These are phyloP conservation scores for Leccinum subgranulosum DNA, from an alignment of 768 basidiomycete genomes.

Conservation along the genomic window DNA sequence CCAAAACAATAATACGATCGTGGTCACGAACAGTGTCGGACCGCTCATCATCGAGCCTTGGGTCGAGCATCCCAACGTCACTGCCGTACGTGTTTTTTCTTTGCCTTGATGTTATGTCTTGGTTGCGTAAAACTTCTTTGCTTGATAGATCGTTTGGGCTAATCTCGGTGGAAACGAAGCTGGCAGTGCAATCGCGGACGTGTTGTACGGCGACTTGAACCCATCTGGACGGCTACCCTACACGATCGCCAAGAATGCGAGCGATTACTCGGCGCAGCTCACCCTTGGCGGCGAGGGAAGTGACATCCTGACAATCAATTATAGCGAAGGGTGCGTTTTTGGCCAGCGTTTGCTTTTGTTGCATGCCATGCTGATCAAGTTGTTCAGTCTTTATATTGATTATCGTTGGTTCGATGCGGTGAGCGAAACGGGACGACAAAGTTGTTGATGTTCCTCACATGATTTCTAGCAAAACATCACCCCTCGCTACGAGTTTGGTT, in stretches of 20 bases:
- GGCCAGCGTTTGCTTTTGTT: too few relatives aligned
- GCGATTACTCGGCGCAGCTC: slow-evolving; percentile 50
- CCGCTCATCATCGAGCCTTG: slow-evolving; percentile 66
- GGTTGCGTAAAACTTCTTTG: not conserved
- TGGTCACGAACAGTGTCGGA: slow-evolving; percentile 77
- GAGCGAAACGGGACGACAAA: slow-evolving; percentile 27
- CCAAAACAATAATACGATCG: slow-evolving; percentile 73
- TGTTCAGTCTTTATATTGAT: slow-evolving; percentile 56
- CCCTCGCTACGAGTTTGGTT: slow-evolving; percentile 88
- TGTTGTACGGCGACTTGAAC: slow-evolving; percentile 74
- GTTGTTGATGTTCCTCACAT: not conserved
- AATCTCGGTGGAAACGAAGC: slow-evolving; percentile 72
- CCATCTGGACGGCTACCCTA: slow-evolving; percentile 72
- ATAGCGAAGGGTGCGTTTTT: slow-evolving; percentile 46
- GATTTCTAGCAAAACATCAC: slow-evolving; percentile 55
- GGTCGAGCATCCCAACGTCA: slow-evolving; percentile 74
- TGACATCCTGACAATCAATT: slow-evolving; percentile 49
- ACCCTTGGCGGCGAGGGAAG: slow-evolving; percentile 22
- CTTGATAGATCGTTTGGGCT: slow-evolving; percentile 42
- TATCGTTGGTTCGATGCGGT: slow-evolving; percentile 71
- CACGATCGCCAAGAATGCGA: slow-evolving; percentile 60
- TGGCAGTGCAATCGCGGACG: slow-evolving; percentile 72
- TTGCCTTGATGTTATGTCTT: slow-evolving; percentile 13
- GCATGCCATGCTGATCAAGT: not conserved
- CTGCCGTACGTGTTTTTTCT: slow-evolving; percentile 47